Evolutionary conservation across 129 eudicot genomes (phyloP).

Genomic region (Tagetes erecta): DNA sequence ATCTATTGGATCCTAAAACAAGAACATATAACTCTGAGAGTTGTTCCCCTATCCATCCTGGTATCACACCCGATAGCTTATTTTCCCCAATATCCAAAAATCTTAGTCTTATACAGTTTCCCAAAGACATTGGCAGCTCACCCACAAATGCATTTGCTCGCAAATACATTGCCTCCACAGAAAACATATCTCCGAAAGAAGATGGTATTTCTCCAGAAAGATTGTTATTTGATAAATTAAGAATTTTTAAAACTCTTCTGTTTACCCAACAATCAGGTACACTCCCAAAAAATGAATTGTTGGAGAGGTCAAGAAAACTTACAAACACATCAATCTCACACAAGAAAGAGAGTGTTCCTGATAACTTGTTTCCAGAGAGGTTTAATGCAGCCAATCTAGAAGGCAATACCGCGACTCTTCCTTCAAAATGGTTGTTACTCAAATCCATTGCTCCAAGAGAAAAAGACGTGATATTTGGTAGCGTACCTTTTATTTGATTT

Average conservation of each 20-base stretch:
- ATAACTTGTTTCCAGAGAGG: conserved; percentile 36
- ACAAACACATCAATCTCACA: neutral
- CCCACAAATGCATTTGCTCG: conserved; percentile 30
- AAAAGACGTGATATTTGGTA: conserved; percentile 17
- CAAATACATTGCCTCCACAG: conserved; percentile 7
- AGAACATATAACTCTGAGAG: conserved; percentile 27
- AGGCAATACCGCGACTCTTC: conserved; percentile 18
- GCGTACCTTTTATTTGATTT: conserved; percentile 26
- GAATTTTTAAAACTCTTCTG: neutral
- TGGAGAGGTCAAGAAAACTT: conserved; percentile 29
- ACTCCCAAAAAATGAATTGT: conserved; percentile 25
- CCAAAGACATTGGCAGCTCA: conserved; percentile 25
- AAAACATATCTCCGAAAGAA: conserved; percentile 13
- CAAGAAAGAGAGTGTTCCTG: conserved; percentile 20
- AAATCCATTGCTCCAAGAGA: conserved; percentile 16
- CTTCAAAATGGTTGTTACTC: conserved; percentile 19
- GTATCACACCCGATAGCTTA: conserved; percentile 31
- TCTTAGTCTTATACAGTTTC: conserved; percentile 19
- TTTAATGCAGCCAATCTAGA: neutral
- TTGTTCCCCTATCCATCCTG: conserved; percentile 34
- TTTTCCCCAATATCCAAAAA: conserved; percentile 34
- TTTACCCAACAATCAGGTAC: conserved; percentile 33
- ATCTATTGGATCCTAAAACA: conserved; percentile 22
- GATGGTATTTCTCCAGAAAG: conserved; percentile 31
- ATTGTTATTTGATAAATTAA: conserved; percentile 32